A percentile compares a stretch with the other conserved stretches of the same genome.
These are phyloP conservation scores for Babesia divergens DNA, from an alignment of 169 alveolate genomes.

Conservation along the genomic window DNA sequence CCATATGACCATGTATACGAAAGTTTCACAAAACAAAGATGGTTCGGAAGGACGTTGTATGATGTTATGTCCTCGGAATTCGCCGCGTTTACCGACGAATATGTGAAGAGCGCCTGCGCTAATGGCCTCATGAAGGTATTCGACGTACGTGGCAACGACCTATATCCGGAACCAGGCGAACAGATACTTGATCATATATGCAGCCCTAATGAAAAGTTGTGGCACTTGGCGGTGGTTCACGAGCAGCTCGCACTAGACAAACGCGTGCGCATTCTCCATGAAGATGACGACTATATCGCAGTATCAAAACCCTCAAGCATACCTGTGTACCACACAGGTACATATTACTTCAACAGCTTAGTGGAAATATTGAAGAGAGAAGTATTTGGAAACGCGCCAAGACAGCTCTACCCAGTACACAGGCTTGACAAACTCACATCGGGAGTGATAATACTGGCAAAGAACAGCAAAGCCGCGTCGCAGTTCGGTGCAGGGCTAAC, in stretches of 20 bases:
- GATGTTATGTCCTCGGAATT: slow-evolving; percentile 69
- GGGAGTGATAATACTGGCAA: slow-evolving; percentile 73
- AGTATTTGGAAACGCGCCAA: background rate
- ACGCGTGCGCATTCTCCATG: slow-evolving; percentile 50
- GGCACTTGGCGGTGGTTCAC: slow-evolving; percentile 68
- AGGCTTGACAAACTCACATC: slow-evolving; percentile 74
- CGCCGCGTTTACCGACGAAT: slow-evolving; percentile 68
- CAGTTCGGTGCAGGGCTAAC: slow-evolving; percentile 57
- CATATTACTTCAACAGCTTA: slow-evolving; percentile 71
- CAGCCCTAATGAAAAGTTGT: slow-evolving; percentile 63
- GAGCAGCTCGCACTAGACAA: slow-evolving; percentile 68
- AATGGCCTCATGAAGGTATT: slow-evolving; percentile 62
- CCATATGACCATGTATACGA: slow-evolving; percentile 71
- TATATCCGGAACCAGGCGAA: slow-evolving; percentile 32
- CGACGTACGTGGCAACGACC: slow-evolving; percentile 46
- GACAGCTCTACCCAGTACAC: slow-evolving; percentile 62
- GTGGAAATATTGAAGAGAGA: slow-evolving; percentile 62
- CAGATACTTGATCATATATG: slow-evolving; percentile 59
- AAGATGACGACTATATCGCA: slow-evolving; percentile 68
- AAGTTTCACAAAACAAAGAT: slow-evolving; percentile 66
- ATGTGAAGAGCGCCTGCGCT: slow-evolving; percentile 46
- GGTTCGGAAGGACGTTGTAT: slow-evolving; percentile 66
- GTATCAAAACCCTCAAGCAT: slow-evolving; percentile 71
- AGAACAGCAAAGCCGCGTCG: slow-evolving; percentile 65
- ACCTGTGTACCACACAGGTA: slow-evolving; percentile 76